phyloP scores from a whole-genome alignment of 768 basidiomycete genomes.

The Lactifluus pinguis region DNA sequence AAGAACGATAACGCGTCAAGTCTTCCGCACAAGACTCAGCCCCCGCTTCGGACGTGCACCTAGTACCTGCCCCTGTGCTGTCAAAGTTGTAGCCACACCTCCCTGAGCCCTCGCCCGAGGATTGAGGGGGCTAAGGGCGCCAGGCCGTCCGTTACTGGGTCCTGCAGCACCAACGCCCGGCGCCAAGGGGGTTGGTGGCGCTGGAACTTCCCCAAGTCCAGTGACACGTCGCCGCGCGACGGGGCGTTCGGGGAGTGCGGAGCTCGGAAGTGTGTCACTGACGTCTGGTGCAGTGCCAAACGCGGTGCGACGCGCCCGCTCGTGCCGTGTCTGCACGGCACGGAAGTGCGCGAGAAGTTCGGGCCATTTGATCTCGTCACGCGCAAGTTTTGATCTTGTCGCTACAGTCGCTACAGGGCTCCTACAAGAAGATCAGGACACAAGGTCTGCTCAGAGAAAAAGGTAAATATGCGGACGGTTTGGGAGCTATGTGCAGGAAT shows the following conservation, averaged over 20 bases:
- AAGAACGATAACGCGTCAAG: neutral
- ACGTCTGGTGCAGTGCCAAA: conserved; percentile 46
- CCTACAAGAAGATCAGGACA: conserved; percentile 3
- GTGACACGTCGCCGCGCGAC: conserved; percentile 55
- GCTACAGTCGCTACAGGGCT: conserved; percentile 29
- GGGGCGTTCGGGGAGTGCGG: conserved; percentile 30
- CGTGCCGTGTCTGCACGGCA: conserved; percentile 79
- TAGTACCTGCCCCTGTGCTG: conserved; percentile 16
- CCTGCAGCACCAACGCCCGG: neutral
- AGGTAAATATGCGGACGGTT: conserved; percentile 45
- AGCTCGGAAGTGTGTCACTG: conserved; percentile 38
- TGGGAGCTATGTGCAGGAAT: conserved; percentile 84
- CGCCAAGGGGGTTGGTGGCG: neutral
- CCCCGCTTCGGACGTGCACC: conserved; percentile 16
- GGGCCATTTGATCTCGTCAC: conserved; percentile 96
- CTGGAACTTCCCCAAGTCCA: conserved; percentile 33
- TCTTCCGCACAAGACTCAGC: conserved; percentile 16
- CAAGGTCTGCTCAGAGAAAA: neutral
- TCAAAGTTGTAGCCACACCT: conserved; percentile 15
- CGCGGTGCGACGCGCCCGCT: conserved; percentile 78
- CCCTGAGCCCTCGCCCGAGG: conserved; percentile 20
- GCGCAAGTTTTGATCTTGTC: conserved; percentile 64
- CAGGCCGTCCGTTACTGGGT: conserved; percentile 6
- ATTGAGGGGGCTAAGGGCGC: conserved; percentile 18
- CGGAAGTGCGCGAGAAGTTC: conserved; percentile 92